Evolutionary conservation across 106 monocot genomes (phyloP), one percentile per base, ranked within the genome.

Genomic region (Dendrobium chrysotoxum): DNA sequence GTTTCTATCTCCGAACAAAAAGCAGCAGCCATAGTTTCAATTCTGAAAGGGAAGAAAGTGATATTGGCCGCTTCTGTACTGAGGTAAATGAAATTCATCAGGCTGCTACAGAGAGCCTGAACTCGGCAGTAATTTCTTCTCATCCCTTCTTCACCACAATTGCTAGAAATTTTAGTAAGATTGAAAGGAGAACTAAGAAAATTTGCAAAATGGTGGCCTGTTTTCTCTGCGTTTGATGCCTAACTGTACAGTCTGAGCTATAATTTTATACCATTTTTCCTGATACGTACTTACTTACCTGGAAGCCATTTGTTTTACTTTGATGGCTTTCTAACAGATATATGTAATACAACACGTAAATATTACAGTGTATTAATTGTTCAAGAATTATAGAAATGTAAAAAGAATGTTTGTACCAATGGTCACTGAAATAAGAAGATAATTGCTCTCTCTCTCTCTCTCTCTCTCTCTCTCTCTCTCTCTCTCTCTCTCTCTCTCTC

Each of bases 1-100:
- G 81, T 53, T 95, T 95, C 79, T 95, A 93, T 77, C 87, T 95
- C 45, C 82, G 88, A 17, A 89, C 76, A 66, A 89, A 64, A 39
- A 42, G 40, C n/a, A 64, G 45, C 71, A 79, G 21, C 75, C 78
- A 41, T 40, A 75, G 77, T 13, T 46, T 70, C 74, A 78, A n/a
- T 53, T 77, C 50, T 64, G 74, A 41, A 67, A 41, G 21, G 8
- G 83, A 81, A 82, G 81, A 10, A 73, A 74, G 57, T 55, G 13
- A 4, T 10, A 28, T 35, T 35, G 35, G 35, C 35, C 35, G 39
- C n/a, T 47, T 35, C 50, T 9, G 72, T 65, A 40, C 61, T 53
- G 41, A 30, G 12, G 35, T 35, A 35, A 35, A 35, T 45, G 77
- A 75, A 53, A 85, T 75, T 50, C 50, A 57, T 35, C 40, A 78